Base-by-base conservation (phyloP, 176 grass and related monocot genomes). In the Urochloa ruziziensis region DNA sequence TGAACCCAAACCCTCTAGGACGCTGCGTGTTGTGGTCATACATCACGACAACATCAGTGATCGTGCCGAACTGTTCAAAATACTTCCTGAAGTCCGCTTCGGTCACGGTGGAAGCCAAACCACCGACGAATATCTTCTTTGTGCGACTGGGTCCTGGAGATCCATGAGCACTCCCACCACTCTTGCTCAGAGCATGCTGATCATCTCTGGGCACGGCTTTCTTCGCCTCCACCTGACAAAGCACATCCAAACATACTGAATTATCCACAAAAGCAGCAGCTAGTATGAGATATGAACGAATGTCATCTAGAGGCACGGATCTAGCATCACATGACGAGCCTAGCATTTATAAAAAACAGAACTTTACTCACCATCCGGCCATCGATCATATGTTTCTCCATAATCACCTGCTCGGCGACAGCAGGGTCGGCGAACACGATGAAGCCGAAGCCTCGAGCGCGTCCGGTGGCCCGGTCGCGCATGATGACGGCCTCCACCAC, bases 11-110 rank as follows among this genome's bases (percentile, higher is more conserved):
- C 3, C 95, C 95, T 65, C 95, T 92, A 23, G 92, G 92, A 34
- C 92, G 88, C 36, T 95, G 88, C 9, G 95, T 98, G 84, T 94
- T 93, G 86, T 98, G 95, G 78, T 98, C 95, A 56, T 98, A 98
- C 92, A 98, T 90, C 59, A 98, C 86, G 0, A 98, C 92, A 69
- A 98, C 95, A 86, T 98, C 89, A 43, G 77, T 93, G 54, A 95
- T 98, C 10, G 78, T 89, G 11, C 95, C 95, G 12, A 98, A 98
- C 74, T 93, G 87, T 71, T 98, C 86, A 64, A 98, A 98, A 60
- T 98, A 95, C 32, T 87, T 89, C 74, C 78, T 94, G 67, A 98
- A 93, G 78, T 98, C 92, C 14, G 78, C 80, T 76, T 98, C 92
- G 35, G 90, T 98, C 42, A 98, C 88, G 2, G 81, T 93, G 73